A percentile compares a stretch with the other conserved stretches of the same genome.
phyloP scores from a whole-genome alignment of 768 basidiomycete genomes.

The Nidularia pulvinata region DNA sequence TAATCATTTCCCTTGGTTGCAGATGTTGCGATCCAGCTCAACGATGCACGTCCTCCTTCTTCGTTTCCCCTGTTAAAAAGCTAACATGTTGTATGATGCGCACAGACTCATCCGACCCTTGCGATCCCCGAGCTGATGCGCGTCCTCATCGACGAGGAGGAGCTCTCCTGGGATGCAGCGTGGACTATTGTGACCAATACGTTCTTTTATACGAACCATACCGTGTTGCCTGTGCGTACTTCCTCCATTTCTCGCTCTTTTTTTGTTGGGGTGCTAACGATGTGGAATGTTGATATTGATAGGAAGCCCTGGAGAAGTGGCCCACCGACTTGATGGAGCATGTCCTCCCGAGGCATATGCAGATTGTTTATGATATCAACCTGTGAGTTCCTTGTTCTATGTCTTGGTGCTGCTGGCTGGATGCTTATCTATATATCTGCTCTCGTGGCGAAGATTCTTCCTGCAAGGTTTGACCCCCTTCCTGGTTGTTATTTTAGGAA shows the following conservation, averaged over 20 bases:
- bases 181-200: conserved; percentile 91
- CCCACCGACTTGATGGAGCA: conserved; percentile 84
- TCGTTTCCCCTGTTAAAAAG: background rate
- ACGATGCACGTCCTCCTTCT: conserved; percentile 60
- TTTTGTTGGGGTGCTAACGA: background rate
- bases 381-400: conserved; percentile 40
- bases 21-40: conserved; percentile 95
- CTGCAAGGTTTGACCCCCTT: conserved; percentile 56
- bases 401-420: background rate
- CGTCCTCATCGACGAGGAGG: conserved; percentile 90
- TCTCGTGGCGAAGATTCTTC: conserved; percentile 70
- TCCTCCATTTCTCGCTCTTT: background rate
- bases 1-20: conserved; percentile 3
- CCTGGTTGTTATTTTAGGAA: background rate
- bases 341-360: conserved; percentile 87
- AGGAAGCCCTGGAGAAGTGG: conserved; percentile 94
- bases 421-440: conserved; percentile 32
- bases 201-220: conserved; percentile 97
- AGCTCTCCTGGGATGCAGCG: conserved; percentile 77
- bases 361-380: conserved; percentile 85
- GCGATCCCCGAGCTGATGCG: conserved; percentile 97
- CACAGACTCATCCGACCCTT: conserved; percentile 94
- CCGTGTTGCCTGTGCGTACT: conserved; percentile 77
- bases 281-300: conserved; percentile 1
- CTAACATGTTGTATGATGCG: background rate